These are phyloP conservation scores for Pigoraptor vietnamica DNA, from an alignment of 78 protist genomes.

Conservation along the genomic window DNA sequence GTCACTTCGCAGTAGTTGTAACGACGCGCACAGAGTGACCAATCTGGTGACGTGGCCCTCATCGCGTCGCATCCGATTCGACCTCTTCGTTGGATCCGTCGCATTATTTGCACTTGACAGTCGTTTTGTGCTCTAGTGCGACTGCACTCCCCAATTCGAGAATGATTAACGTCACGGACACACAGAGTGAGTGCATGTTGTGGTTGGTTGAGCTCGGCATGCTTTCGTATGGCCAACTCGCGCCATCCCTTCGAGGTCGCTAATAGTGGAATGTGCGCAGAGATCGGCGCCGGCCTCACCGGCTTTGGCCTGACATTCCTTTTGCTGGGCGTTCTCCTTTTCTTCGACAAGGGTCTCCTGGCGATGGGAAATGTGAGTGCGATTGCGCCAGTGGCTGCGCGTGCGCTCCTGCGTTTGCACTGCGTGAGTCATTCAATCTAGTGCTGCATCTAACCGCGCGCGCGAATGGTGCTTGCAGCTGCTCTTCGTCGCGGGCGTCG, in stretches of 20 bases:
- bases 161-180: neutral
- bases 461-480: neutral
- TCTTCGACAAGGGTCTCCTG: conserved; percentile 32
- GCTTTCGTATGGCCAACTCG: neutral
- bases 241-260: no score
- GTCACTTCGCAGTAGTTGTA: no score
- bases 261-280: no score
- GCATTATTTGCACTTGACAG: no score
- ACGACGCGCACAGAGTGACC: no score
- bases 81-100: no score
- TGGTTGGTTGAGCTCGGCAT: neutral
- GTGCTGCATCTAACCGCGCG: neutral
- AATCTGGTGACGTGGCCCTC: no score
- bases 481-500: conserved; percentile 1
- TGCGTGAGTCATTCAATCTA: neutral
- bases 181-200: neutral
- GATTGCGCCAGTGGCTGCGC: neutral
- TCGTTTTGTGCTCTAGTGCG: no score
- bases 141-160: no score
- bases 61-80: no score
- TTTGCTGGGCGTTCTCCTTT: conserved; percentile 18
- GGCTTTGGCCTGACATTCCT: conserved; percentile 33
- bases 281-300: conserved; percentile 41
- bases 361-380: conserved; percentile 40
- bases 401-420: neutral